Conservation (phyloP, 768 basidiomycete species). For the Mycena indigotica region DNA sequence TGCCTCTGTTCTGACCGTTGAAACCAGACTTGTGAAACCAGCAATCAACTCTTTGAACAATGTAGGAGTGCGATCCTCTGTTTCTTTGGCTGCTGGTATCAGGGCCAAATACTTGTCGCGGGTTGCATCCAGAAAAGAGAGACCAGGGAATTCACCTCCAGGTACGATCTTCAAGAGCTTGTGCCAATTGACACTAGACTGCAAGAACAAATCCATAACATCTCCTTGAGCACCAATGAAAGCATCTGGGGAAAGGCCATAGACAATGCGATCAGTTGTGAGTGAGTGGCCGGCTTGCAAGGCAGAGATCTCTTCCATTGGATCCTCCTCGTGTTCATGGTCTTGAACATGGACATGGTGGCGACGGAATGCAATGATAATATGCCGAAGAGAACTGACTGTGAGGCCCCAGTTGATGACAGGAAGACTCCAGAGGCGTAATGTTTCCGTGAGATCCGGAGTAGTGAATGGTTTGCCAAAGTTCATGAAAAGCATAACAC, state of each 20-base stretch:
- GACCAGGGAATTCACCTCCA: constrained; percentile 23
- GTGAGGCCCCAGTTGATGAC: neutral
- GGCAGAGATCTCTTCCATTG: too few relatives aligned
- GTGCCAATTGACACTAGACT: constrained; percentile 30
- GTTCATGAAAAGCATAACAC: neutral
- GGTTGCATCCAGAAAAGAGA: neutral
- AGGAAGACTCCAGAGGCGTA: neutral
- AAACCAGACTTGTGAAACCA: neutral
- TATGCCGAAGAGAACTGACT: constrained; percentile 13
- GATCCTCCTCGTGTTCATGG: neutral
- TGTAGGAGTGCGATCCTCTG: neutral
- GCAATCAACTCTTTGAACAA: neutral
- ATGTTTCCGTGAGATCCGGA: neutral
- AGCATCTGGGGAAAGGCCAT: constrained; percentile 30
- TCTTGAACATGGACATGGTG: constrained; percentile 3
- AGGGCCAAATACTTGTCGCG: neutral
- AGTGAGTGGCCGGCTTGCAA: constrained; percentile 30
- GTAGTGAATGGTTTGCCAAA: neutral
- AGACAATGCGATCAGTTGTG: constrained; percentile 27
- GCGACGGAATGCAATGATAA: constrained; percentile 26
- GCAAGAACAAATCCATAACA: constrained; percentile 26
- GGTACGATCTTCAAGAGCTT: constrained; percentile 21
- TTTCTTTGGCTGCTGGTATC: too few relatives aligned
- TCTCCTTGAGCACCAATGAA: constrained; percentile 28
- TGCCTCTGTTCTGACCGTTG: too few relatives aligned